A percentile compares a stretch with the other conserved stretches of the same genome.
phyloP scores from a whole-genome alignment of 1,139 yeast species.

The Yamadazyma kanchanaburiensis region DNA sequence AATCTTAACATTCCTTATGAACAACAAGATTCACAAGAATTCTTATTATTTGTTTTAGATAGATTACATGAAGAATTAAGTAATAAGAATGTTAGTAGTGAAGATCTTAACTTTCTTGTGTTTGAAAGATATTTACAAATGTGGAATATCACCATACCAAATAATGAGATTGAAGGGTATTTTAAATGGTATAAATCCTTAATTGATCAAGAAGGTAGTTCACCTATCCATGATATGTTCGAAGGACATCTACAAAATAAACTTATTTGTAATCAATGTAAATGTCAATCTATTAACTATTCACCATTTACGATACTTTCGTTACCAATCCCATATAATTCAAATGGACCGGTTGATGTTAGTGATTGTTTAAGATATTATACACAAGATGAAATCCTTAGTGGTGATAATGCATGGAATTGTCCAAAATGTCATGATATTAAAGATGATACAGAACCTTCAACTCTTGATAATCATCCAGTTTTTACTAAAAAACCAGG shows the following conservation, averaged over 20 bases:
- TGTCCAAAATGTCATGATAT: constrained; percentile 63
- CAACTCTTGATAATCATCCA: constrained; percentile 34
- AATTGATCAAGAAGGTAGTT: constrained; percentile 54
- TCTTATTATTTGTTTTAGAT: constrained; percentile 62
- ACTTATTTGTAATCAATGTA: constrained; percentile 62
- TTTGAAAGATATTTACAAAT: constrained; percentile 25
- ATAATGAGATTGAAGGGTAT: constrained; percentile 47
- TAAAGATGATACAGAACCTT: constrained; percentile 8
- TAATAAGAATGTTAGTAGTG: constrained; percentile 13
- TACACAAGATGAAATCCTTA: constrained; percentile 63
- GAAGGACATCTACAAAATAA: constrained; percentile 69
- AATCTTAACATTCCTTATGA: constrained; percentile 65
- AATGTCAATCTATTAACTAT: constrained; percentile 53
- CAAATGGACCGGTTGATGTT: constrained; percentile 33
- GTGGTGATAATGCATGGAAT: constrained; percentile 76
- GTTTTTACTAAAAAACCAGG: constrained; percentile 35
- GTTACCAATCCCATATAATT: constrained; percentile 57
- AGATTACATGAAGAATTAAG: constrained; percentile 67
- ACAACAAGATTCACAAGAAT: constrained; percentile 81
- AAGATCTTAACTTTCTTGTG: constrained; percentile 10
- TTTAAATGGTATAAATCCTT: constrained; percentile 55
- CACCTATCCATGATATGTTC: constrained; percentile 61
- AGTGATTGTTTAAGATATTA: constrained; percentile 66
- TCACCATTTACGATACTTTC: constrained; percentile 64
- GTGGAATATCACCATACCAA: constrained; percentile 31